phyloP scores from a whole-genome alignment of 1,139 yeast genomes.

The Saccharomyces hybrid region DNA sequence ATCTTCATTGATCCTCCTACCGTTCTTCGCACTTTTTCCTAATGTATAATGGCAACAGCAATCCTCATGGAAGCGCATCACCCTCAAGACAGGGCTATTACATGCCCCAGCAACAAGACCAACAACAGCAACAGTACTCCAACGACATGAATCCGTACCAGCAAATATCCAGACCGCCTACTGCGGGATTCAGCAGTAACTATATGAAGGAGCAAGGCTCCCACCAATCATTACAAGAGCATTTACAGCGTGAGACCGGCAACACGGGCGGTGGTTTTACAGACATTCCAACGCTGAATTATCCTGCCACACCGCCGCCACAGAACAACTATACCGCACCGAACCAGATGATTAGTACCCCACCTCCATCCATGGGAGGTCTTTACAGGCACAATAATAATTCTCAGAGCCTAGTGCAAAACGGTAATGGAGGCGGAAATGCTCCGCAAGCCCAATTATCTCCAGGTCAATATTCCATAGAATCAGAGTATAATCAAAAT shows the following conservation, averaged over 20 bases:
- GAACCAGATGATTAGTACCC: constrained; percentile 13
- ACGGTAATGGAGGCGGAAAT: constrained; percentile 7
- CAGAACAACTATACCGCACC: constrained; percentile 9
- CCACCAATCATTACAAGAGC: constrained; percentile 30
- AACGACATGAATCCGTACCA: constrained; percentile 17
- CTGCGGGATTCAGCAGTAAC: constrained; percentile 29
- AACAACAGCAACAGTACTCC: constrained; percentile 17
- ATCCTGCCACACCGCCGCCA: constrained; percentile 26
- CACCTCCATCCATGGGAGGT: constrained; percentile 19
- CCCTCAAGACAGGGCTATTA: neutral
- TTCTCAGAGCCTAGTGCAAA: constrained; percentile 21
- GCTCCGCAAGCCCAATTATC: constrained; percentile 18
- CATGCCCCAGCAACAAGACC: constrained; percentile 16
- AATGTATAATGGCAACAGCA: neutral
- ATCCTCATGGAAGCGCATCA: neutral
- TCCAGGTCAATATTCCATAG: constrained; percentile 26
- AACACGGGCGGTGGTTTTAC: constrained; percentile 21
- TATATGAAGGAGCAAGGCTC: constrained; percentile 34
- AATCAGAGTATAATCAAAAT: constrained; percentile 20
- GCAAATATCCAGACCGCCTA: constrained; percentile 28
- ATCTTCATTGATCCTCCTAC: neutral
- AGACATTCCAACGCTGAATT: constrained; percentile 25
- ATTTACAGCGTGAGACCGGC: constrained; percentile 12
- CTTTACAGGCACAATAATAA: constrained; percentile 26
- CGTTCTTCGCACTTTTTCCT: neutral